Base-by-base conservation (phyloP, 169 alveolate genomes). In the Sarcocystis neurona region DNA sequence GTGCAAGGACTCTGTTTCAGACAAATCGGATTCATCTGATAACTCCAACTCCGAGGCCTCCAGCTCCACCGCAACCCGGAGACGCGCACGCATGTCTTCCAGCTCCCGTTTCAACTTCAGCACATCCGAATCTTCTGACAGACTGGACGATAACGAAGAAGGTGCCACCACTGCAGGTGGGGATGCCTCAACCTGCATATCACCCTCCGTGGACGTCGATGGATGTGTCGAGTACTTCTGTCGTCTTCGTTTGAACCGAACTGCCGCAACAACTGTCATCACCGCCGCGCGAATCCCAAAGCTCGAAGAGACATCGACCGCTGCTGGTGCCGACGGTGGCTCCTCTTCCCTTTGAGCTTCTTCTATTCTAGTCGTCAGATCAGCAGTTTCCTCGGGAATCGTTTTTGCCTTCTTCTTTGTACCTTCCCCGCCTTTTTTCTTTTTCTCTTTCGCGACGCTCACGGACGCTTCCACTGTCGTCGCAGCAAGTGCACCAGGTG, bases 401-500 rank as follows among this genome's bases (percentile, higher is more conserved):
- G 70, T 12, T 12, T 78, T n/a, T 41, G 32, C 27, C 43, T 32
- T 23, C 72, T 79, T 56, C 87, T 50, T 23, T 20, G 34, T 58
- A 39, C 56, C 53, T 32, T 56, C 32, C 56, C 27, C 77, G 43
- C 56, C 39, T 43, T 32, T 60, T 39, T 41, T 43, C 66, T 58
- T n/a, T 10, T 58, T 41, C 63, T 58, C 5, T 8, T 18, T 41
- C 88, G 27, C 79, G 27, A 6, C 79, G 27, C 34, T 47, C 20
- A 37, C 88, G 32, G 30, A 70, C 34, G 18, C 89, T 43, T 30
- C 46, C 30, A 44, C 63, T 23, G 70, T 46, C 1, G 56, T 32
- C 37, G 89, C 68, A 6, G 78, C 74, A 3, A 72, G 70, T 0
- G 78, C 84, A 1, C 44, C 75, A 48, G 87, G 75, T 23, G 68